Evolutionary conservation across 169 alveolate species (phyloP), one percentile per base, ranked within the genome.

Genomic region (Eimeria acervulina): DNA sequence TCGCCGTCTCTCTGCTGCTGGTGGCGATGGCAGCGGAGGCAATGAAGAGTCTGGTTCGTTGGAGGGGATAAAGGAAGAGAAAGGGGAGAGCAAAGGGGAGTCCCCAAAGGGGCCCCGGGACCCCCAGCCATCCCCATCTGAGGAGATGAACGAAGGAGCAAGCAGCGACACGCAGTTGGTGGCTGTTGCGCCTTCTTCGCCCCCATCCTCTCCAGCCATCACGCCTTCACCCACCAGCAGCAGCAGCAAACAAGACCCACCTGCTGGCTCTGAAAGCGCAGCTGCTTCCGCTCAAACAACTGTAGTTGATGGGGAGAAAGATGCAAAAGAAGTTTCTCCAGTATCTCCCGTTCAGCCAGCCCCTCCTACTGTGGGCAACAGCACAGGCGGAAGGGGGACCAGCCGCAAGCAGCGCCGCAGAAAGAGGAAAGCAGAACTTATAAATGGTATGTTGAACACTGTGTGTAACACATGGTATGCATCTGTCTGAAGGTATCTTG

Each of bases 331-430:
- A 26, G 59, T 78, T 12, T 15, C 89, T 5, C 38, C 89, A 47
- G 55, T 47, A n/a, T 78, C 89, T 5, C 26, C 89, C 4, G 63
- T n/a, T 40, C 38, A 40, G 52, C 4, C 89, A 3, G 17, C 59
- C 31, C 2, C 40, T 21, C 8, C n/a, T 17, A 8, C 40, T 10
- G n/a, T 38, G 89, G 89, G 42, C 7, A 44, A 17, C 89, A 78
- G 63, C 40, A 5, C 89, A 38, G 89, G 63, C n/a, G 83, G 83
- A 12, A 72, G 51, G 83, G 83, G 83, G 13, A 72, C 52, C 26
- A 38, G 52, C 6, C 52, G 89, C 63, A 78, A 44, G n/a, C 89
- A 78, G 8, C 89, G 89, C 5, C 89, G 89, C 66, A 42, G 66
- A 28, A 78, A 44, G 66, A 78, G 66, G 89, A 78, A 40, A 21